Base-by-base conservation (phyloP, 768 basidiomycete genomes). In the Royoungia palumana region DNA sequence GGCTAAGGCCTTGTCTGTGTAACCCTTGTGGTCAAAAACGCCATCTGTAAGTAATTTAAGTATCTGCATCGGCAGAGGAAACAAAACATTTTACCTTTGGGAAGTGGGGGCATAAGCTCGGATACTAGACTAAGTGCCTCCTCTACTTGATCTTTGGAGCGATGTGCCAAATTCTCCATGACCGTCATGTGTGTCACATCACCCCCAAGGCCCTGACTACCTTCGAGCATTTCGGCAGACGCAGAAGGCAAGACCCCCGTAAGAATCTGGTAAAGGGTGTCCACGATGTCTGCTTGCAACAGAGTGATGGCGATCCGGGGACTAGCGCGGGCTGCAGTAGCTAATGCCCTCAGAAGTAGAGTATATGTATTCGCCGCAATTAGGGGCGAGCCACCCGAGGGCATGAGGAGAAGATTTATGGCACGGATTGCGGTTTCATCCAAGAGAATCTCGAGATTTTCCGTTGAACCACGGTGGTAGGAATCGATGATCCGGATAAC, bases 71-170 rank as follows among this genome's bases (percentile, higher is more conserved):
- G n/a, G n/a, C 25, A 30, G 1, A 46, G 6, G 38, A 6, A 40
- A 16, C 10, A 7, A 41, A 20, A 3, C 0, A 9, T 32, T 71
- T 30, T 59, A 89, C 93, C 93, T 81, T 89, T 93, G 0, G 94
- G 90, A 34, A 94, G 69, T 9, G 96, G 92, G 1, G 96, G 96
- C 68, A 99, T 80, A 13, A 99, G 72, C 65, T 99, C 96, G 20
- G 89, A 88, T 28, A 95, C 75, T 34, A 98, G 77, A 53, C 86
- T 86, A 32, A 99, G 73, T 0, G 90, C 85, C 69, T 99, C 96
- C 69, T 97, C 94, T 6, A 98, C 82, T 65, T 97, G 94, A 51
- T 99, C 96, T 70, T 98, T 98, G 5, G 96, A 89, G 24, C 94
- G 79, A 67, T 97, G 94, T 1, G 93, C 93, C 38, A 99, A 73